These are phyloP conservation scores for Lactarius psammicola DNA, from an alignment of 768 basidiomycete genomes.

Conservation along the genomic window DNA sequence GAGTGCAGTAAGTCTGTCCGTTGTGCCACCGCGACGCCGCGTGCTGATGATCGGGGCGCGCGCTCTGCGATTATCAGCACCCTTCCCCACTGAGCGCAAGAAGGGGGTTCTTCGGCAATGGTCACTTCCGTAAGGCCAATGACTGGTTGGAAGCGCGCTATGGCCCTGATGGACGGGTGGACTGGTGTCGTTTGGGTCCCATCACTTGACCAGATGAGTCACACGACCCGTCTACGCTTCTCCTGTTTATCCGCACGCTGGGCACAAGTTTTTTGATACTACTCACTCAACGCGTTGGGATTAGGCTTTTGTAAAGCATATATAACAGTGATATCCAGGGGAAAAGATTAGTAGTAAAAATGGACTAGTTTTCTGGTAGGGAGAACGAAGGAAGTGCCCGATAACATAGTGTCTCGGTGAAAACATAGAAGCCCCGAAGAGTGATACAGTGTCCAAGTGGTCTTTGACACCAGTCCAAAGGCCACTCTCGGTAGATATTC, in stretches of 20 bases:
- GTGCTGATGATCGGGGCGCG: constrained; percentile 20
- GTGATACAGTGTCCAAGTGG: constrained; percentile 27
- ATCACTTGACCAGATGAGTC: constrained; percentile 26
- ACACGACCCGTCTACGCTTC: constrained; percentile 9
- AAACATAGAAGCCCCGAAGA: constrained; percentile 24
- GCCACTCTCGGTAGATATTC: constrained; percentile 20
- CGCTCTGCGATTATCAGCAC: constrained; percentile 47
- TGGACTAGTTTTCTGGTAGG: constrained; percentile 22
- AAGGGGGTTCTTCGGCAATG: constrained; percentile 83
- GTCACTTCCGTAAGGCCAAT: constrained; percentile 85
- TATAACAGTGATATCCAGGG: constrained; percentile 27
- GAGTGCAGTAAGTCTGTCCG: constrained; percentile 57
- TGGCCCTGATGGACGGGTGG: constrained; percentile 65
- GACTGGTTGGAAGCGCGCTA: constrained; percentile 82
- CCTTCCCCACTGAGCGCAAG: constrained; percentile 79
- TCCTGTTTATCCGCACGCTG: background rate
- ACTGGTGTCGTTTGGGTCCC: constrained; percentile 60
- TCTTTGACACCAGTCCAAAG: constrained; percentile 25
- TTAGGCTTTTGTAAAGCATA: constrained; percentile 27
- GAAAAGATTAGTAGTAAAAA: constrained; percentile 16
- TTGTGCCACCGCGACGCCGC: constrained; percentile 10
- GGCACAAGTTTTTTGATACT: constrained; percentile 7
- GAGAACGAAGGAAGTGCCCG: constrained; percentile 20
- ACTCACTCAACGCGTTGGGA: constrained; percentile 19
- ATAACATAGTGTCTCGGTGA: constrained; percentile 22